These are phyloP conservation scores for Bryopsis sp. DNA, from an alignment of 139 green algal genomes.

Conservation along the genomic window DNA sequence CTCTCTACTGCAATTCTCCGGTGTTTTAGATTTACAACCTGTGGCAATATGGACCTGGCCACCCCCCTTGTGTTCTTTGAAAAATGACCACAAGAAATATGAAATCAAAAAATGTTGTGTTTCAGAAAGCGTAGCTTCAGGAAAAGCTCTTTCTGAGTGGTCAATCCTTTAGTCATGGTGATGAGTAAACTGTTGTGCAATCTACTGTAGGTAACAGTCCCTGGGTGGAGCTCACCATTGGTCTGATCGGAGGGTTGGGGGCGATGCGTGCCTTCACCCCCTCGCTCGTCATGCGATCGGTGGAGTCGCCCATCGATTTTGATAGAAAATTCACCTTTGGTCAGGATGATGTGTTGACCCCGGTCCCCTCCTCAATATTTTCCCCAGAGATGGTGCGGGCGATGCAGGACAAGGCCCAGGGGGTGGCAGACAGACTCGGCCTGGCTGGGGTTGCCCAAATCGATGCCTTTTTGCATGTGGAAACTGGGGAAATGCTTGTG, in stretches of 20 bases:
- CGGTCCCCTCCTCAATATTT: constrained; percentile 17
- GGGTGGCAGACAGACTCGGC: constrained; percentile 38
- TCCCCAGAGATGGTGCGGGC: constrained; percentile 5
- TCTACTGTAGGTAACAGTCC: background rate
- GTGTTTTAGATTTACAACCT: too few relatives aligned
- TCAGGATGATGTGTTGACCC: constrained; percentile 14
- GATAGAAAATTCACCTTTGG: background rate
- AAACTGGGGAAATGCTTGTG: constrained; percentile 57
- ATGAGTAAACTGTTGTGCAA: too few relatives aligned
- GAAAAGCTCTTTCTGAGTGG: too few relatives aligned
- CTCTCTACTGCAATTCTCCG: too few relatives aligned
- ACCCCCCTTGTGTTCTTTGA: too few relatives aligned
- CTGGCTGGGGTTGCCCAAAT: constrained; percentile 54
- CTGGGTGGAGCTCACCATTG: constrained; percentile 11
- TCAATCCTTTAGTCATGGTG: too few relatives aligned
- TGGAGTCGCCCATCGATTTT: background rate
- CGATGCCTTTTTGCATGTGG: constrained; percentile 48
- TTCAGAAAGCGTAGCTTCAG: too few relatives aligned
- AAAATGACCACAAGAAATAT: too few relatives aligned
- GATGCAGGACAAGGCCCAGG: constrained; percentile 29
- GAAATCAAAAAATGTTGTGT: too few relatives aligned
- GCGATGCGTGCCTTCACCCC: constrained; percentile 10
- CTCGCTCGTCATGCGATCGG: background rate
- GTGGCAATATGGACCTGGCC: too few relatives aligned
- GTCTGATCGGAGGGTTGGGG: constrained; percentile 14